Conservation (phyloP, 306 rosid species). For the Acacia melanoxylon region DNA sequence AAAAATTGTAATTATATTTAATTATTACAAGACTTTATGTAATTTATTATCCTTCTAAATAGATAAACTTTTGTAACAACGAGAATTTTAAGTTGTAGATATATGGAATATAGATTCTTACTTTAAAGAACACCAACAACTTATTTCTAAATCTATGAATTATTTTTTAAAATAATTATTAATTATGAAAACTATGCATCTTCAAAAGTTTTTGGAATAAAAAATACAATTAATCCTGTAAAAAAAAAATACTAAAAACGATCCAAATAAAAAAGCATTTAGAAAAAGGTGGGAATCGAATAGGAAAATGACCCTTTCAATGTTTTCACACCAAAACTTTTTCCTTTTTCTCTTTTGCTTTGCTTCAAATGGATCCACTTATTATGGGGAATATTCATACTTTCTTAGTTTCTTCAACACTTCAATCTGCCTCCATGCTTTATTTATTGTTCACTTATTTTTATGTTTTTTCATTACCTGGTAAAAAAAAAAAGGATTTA, state of each 20-base stretch:
- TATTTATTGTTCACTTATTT: not conserved
- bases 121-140: not conserved
- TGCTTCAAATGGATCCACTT: constrained; percentile 29
- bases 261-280: not conserved
- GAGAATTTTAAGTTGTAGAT: too few species aligned
- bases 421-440: not conserved
- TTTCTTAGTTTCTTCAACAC: not conserved
- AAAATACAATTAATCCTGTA: not conserved
- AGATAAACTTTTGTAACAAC: not conserved
- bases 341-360: constrained; percentile 28
- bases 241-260: not conserved
- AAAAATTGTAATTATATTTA: not conserved
- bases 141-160: not conserved
- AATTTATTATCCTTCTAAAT: not conserved
- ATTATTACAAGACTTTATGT: not conserved
- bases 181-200: not conserved
- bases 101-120: not conserved
- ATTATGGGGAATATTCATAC: constrained; percentile 4
- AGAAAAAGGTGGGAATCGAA: not conserved
- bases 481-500: too few species aligned
- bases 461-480: not conserved
- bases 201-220: not conserved
- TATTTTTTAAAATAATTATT: not conserved
- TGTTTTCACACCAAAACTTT: constrained; percentile 11
- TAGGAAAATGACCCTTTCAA: not conserved